A percentile compares a stretch with the other conserved stretches of the same genome.
Conservation (phyloP, 2,329 filamentous ascomycete species). For the Apiospora pterosperma region DNA sequence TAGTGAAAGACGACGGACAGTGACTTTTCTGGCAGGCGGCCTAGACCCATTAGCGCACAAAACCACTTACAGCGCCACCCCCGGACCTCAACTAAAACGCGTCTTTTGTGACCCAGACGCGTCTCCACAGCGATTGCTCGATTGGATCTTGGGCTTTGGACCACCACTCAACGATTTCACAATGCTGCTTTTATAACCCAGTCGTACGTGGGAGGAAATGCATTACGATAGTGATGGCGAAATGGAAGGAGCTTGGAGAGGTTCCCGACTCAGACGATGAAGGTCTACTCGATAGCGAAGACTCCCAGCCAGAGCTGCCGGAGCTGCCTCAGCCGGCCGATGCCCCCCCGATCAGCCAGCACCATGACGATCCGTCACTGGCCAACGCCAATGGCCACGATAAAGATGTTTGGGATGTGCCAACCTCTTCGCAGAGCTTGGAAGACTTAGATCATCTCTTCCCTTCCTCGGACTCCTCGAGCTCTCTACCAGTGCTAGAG, state of each 20-base stretch:
- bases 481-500: neutral
- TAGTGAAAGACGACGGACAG: neutral
- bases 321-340: neutral
- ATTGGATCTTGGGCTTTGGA: neutral
- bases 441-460: neutral
- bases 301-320: constrained; percentile 20
- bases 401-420: constrained; percentile 26
- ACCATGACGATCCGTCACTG: neutral
- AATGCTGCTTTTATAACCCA: neutral
- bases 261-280: constrained; percentile 43
- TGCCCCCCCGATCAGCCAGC: constrained; percentile 3
- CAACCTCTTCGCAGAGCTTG: constrained; percentile 20
- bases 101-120: constrained; percentile 2
- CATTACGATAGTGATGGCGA: constrained; percentile 32
- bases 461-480: constrained; percentile 17
- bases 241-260: constrained; percentile 41
- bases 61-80: neutral
- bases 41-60: neutral
- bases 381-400: constrained; percentile 7
- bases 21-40: neutral
- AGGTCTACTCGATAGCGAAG: constrained; percentile 32
- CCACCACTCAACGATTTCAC: neutral
- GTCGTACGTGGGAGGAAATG: constrained; percentile 23
- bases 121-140: constrained; percentile 3
- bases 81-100: neutral